phyloP scores from a whole-genome alignment of 805 yeast species.

The Yarrowia keelungensis region DNA sequence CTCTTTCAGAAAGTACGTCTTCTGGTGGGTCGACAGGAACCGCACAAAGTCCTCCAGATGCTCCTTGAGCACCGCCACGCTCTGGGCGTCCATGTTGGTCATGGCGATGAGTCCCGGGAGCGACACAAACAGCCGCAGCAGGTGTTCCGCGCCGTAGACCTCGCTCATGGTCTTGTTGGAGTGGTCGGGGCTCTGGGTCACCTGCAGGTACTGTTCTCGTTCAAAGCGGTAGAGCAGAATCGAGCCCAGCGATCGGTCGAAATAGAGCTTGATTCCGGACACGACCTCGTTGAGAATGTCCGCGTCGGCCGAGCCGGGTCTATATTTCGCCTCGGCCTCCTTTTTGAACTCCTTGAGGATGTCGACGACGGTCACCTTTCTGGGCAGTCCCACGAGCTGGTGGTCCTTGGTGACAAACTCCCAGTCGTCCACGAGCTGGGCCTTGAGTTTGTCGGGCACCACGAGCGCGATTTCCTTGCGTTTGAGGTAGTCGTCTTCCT shows the following conservation, averaged over 20 bases:
- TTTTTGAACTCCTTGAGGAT: conserved; percentile 62
- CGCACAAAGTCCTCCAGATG: conserved; percentile 62
- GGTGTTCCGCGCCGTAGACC: conserved; percentile 81
- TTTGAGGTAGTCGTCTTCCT: conserved; percentile 50
- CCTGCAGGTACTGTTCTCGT: conserved; percentile 70
- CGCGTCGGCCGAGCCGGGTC: conserved; percentile 51
- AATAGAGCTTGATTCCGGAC: conserved; percentile 72
- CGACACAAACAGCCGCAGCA: conserved; percentile 75
- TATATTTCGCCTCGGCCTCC: conserved; percentile 45
- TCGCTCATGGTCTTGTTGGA: conserved; percentile 53
- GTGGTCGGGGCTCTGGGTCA: conserved; percentile 50
- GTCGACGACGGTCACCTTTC: conserved; percentile 58
- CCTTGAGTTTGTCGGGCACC: conserved; percentile 72
- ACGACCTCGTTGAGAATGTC: conserved; percentile 72
- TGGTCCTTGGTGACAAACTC: conserved; percentile 84
- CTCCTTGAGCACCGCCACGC: conserved; percentile 61
- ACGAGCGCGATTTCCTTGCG: conserved; percentile 60
- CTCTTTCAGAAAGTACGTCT: conserved; percentile 51
- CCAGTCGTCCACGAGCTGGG: conserved; percentile 89
- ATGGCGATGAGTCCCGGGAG: conserved; percentile 84
- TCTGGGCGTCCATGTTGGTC: conserved; percentile 80
- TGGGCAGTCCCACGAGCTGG: conserved; percentile 71
- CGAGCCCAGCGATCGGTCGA: conserved; percentile 74
- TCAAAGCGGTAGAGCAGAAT: conserved; percentile 77
- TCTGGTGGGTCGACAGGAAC: conserved; percentile 58